Conservation (phyloP, 1,284 basidiomycete species). For the Sporisorium scitamineum region DNA sequence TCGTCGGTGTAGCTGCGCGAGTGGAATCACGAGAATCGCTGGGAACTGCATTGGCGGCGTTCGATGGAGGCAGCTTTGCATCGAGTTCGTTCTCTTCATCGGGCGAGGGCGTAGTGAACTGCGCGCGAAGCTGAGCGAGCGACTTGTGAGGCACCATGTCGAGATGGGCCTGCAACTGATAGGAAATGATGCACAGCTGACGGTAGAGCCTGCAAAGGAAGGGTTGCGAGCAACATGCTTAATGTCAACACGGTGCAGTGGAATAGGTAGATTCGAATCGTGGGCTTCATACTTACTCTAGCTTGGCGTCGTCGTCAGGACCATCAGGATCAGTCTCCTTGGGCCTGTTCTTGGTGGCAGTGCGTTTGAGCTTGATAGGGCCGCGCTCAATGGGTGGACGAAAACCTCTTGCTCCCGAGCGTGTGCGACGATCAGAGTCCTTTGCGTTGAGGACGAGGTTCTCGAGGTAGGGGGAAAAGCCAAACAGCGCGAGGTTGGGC, state of each 20-base stretch:
- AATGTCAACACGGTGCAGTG: too few species aligned
- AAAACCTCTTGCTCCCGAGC: conserved; percentile 26
- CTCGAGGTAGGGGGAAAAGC: conserved; percentile 49
- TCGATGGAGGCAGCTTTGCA: neutral
- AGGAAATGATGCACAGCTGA: conserved; percentile 49
- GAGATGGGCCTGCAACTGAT: conserved; percentile 51
- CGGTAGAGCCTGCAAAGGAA: conserved; percentile 25
- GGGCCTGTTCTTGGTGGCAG: conserved; percentile 23
- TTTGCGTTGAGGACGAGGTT: conserved; percentile 44
- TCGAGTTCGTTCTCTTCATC: conserved; percentile 6
- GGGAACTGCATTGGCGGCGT: neutral
- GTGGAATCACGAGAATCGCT: conserved; percentile 5
- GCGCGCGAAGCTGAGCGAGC: conserved; percentile 28
- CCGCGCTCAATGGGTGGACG: conserved; percentile 33
- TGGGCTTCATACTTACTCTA: too few species aligned
- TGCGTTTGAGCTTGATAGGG: conserved; percentile 23
- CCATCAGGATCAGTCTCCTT: conserved; percentile 35
- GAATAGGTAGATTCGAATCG: too few species aligned
- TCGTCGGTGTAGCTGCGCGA: conserved; percentile 7
- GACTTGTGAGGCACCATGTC: conserved; percentile 43
- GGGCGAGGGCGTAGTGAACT: conserved; percentile 28
- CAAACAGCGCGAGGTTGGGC: conserved; percentile 38
- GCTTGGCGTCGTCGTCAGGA: conserved; percentile 35
- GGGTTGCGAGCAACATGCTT: neutral
- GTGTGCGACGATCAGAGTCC: conserved; percentile 41